Evolutionary conservation across 2,329 filamentous ascomycete species (phyloP).

Genomic region (Emericellopsis cladophorae): DNA sequence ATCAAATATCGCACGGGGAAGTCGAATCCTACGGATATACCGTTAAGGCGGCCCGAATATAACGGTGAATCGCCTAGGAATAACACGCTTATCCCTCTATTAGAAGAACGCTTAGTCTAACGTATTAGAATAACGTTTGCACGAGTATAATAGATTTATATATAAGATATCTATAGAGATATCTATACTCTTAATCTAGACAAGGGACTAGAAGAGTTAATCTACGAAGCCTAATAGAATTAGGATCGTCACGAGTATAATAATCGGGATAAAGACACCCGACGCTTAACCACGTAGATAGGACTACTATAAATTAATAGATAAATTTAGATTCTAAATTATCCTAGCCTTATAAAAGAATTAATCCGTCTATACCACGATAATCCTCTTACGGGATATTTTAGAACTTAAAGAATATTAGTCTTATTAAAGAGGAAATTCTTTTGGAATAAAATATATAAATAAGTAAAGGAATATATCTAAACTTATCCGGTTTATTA

Average conservation of each 20-base stretch:
- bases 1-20: too few relatives aligned
- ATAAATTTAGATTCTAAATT: not conserved
- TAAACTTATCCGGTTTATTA: not conserved
- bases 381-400: too few relatives aligned
- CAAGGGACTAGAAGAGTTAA: slow-evolving; percentile 6
- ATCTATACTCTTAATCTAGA: slow-evolving; percentile 6
- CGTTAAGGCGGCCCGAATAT: too few relatives aligned
- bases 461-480: not conserved
- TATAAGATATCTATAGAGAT: slow-evolving; percentile 3
- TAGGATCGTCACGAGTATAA: slow-evolving; percentile 5
- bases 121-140: not conserved
- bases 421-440: not conserved
- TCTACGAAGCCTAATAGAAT: not conserved
- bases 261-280: not conserved
- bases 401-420: not conserved
- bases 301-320: not conserved
- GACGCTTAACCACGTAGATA: too few relatives aligned
- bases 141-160: not conserved
- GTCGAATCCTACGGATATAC: too few relatives aligned
- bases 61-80: too few relatives aligned
- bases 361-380: too few relatives aligned
- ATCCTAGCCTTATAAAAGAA: too few relatives aligned
- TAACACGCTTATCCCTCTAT: not conserved
- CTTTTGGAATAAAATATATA: not conserved
- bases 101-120: not conserved